Base-by-base conservation (phyloP, 441 rosid genomes). In the Sinapis alba region DNA sequence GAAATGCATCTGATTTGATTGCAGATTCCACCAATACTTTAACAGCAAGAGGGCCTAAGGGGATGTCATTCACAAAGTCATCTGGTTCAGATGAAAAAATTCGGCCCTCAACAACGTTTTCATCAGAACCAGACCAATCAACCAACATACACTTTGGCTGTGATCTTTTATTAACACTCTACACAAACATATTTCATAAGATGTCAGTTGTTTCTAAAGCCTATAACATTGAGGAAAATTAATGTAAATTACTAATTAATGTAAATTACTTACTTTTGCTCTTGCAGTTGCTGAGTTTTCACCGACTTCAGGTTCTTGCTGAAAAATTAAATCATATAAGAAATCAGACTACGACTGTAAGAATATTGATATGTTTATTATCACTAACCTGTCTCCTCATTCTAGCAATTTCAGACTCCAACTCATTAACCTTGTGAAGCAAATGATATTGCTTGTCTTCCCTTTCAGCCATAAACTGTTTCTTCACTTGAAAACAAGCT, bases 111-210 rank as follows among this genome's bases (percentile, higher is more conserved):
- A 6, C 41, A 23, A 65, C 41, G 1, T 9, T 45, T 5, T 1
- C 41, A 24, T 43, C 57, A 45, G 3, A 8, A 24, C 11, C 23
- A 65, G n/a, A n/a, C 69, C 69, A 65, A 15, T 65, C 69, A 45
- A 45, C 3, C 26, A 65, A 16, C 11, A 66, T 0, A 66, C 59
- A 66, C 15, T 16, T 18, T 2, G 43, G 43, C 4, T 16, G 11
- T 50, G 43, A 6, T 27, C 2, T 27, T 15, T 47, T 27, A 36
- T 66, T 65, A 4, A 65, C 38, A 65, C 58, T 65, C 38, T 45
- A 26, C 2, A 15, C 1, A 50, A 45, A 3, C 4, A 8, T 41
- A 41, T 41, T 41, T 41, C 7, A 41, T 41, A 41, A 12, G 6
- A 41, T 1, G 6, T 41, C 7, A 41, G 50, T 41, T 13, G 50